phyloP scores from a whole-genome alignment of 2,329 filamentous ascomycete species.

The Trichoderma sp. region DNA sequence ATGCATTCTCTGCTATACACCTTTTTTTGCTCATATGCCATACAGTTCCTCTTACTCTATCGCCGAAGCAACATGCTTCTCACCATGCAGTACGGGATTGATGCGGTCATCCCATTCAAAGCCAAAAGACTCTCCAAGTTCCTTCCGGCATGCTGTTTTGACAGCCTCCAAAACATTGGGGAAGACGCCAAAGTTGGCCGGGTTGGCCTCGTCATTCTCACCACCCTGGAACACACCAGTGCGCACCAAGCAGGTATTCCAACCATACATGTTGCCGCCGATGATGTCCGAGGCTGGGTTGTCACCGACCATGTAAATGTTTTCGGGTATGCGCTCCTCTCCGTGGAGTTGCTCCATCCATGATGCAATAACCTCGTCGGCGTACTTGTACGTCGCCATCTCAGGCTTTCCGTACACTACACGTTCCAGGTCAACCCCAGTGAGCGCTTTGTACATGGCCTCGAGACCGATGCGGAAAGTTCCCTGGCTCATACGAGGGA shows the following conservation, averaged over 20 bases:
- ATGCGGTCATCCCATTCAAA: constrained; percentile 14
- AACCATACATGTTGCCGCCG: constrained; percentile 14
- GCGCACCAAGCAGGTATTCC: constrained; percentile 14
- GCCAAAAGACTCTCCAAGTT: neutral
- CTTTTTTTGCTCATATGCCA: neutral
- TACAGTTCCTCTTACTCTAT: neutral
- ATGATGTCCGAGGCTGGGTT: constrained; percentile 13
- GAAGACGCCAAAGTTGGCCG: constrained; percentile 17
- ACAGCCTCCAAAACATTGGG: constrained; percentile 8
- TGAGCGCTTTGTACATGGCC: constrained; percentile 14
- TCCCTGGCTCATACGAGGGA: constrained; percentile 16
- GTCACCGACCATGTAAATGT: constrained; percentile 15
- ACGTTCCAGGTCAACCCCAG: constrained; percentile 5
- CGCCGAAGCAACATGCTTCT: constrained; percentile 9
- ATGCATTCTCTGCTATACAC: neutral
- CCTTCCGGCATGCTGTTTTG: neutral
- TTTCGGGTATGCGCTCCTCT: constrained; percentile 13
- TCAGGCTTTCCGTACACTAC: constrained; percentile 16
- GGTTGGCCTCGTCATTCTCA: constrained; percentile 11
- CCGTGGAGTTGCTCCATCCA: constrained; percentile 16
- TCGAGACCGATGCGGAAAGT: constrained; percentile 7
- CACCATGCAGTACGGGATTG: constrained; percentile 6
- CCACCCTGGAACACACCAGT: constrained; percentile 12
- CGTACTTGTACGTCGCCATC: constrained; percentile 12
- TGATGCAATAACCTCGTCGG: constrained; percentile 5